Evolutionary conservation across 495 filamentous ascomycete genomes (phyloP), one percentile per base, ranked within the genome.

Genomic region (Neurospora sp.): DNA sequence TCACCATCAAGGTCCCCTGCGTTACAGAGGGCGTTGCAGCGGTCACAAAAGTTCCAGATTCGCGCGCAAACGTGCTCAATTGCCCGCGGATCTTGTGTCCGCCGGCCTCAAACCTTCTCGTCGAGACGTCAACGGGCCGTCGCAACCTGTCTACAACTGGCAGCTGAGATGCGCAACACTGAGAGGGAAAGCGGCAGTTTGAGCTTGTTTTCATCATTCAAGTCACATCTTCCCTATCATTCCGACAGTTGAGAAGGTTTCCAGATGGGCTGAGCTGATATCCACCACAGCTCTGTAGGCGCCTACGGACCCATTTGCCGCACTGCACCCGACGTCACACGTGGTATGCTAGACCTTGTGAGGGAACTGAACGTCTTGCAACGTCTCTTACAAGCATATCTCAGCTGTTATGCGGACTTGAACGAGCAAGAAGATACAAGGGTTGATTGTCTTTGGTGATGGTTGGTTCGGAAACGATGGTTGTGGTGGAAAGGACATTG

Each of bases 1-100:
- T 20, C 46, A 22, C 46, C 46, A 53, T 53, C 20, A 53, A 53
- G 46, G 46, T 53, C 10, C 53, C 22, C 27, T 66, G 27, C 14
- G 53, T 66, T 66, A 66, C 53, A 66, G 27, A 37, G 27, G 53
- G 53, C 53, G 53, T 66, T 66, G 53, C 6, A 61, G 53, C 53
- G 53, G 53, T 66, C 53, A 66, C 53, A 66, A 31, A 14, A 31
- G 27, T 35, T 66, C 53, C 53, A 35, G 53, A 66, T 66, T 35
- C 76, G 75, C 74, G 77, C 79, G 73, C 77, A 81, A 81, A 81
- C 76, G 69, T 78, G 79, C 79, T 81, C 79, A 79, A 76, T 74
- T 48, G 68, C 53, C 74, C 73, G 71, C 73, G 66, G 42, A 53
- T 72, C 59, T 22, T 10, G 70, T 53, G 59, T 40, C 31, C 46